Percentiles rank a stretch among this genome's conserved stretches.
Conservation (phyloP, 768 basidiomycete species). For the Suillus subluteus region DNA sequence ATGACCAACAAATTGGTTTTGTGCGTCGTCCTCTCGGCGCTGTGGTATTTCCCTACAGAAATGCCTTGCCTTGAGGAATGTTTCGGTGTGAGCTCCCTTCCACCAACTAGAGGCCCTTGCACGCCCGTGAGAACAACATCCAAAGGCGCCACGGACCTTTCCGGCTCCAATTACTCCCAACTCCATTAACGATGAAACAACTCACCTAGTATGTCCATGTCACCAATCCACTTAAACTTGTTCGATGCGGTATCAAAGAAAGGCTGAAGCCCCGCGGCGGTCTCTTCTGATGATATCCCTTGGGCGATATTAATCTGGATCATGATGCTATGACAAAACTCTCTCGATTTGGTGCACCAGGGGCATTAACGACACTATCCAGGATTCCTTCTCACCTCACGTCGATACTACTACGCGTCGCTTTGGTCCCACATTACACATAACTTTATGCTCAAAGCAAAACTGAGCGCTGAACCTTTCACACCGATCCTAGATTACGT, state of each 20-base stretch:
- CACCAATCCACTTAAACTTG: background rate
- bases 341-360: background rate
- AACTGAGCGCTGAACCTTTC: background rate
- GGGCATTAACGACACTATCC: background rate
- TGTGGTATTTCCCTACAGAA: conserved; percentile 12
- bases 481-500: background rate
- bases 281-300: background rate
- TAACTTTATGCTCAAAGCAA: background rate
- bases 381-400: background rate
- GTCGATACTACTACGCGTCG: background rate
- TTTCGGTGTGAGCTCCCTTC: conserved; percentile 9
- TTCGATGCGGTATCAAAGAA: background rate
- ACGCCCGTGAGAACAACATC: conserved; percentile 14
- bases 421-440: background rate
- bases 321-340: background rate
- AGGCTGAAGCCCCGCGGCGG: background rate
- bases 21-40: conserved; percentile 2
- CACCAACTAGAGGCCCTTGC: background rate
- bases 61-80: conserved; percentile 13
- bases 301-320: background rate
- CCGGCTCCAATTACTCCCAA: background rate
- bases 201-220: background rate
- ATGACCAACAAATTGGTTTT: conserved; percentile 33
- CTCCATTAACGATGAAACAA: background rate
- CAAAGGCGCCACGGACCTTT: conserved; percentile 13